phyloP scores from a whole-genome alignment of 140 eudicot species.

The Oenanthe javanica region DNA sequence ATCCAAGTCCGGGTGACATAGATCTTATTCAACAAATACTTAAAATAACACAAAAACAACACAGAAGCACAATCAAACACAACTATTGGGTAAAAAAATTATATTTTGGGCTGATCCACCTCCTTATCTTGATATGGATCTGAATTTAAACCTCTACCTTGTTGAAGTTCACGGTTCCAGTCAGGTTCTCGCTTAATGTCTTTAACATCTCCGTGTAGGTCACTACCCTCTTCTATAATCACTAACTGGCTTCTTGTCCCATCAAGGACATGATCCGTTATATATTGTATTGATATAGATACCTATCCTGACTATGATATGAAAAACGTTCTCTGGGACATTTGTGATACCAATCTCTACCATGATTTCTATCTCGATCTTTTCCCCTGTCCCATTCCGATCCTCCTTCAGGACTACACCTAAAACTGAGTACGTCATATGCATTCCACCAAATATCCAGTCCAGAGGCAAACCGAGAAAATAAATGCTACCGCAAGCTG shows the following conservation, averaged over 20 bases:
- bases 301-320: slow-evolving; percentile 44
- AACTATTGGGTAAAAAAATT: too few species aligned
- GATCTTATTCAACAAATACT: too few species aligned
- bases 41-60: too few species aligned
- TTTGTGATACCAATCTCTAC: slow-evolving; percentile 40
- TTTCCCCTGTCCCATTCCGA: slow-evolving; percentile 41
- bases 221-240: slow-evolving; percentile 46
- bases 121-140: slow-evolving; percentile 37
- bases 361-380: slow-evolving; percentile 37
- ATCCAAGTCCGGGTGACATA: too few species aligned
- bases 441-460: too few species aligned
- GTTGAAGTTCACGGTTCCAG: slow-evolving; percentile 34
- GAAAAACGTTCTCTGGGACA: slow-evolving; percentile 48
- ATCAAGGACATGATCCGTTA: slow-evolving; percentile 34
- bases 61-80: too few species aligned
- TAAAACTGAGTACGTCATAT: too few species aligned
- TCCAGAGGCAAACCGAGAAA: too few species aligned
- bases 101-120: slow-evolving; percentile 3
- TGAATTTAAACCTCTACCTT: slow-evolving; percentile 25
- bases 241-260: slow-evolving; percentile 34
- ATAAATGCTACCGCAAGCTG: too few species aligned
- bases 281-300: slow-evolving; percentile 12
- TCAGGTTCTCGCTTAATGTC: slow-evolving; percentile 31
- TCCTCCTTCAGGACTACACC: slow-evolving; percentile 40
- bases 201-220: slow-evolving; percentile 25